Evolutionary conservation across 2,329 filamentous ascomycete species (phyloP).

Genomic region (Leptographium radiaticola): DNA sequence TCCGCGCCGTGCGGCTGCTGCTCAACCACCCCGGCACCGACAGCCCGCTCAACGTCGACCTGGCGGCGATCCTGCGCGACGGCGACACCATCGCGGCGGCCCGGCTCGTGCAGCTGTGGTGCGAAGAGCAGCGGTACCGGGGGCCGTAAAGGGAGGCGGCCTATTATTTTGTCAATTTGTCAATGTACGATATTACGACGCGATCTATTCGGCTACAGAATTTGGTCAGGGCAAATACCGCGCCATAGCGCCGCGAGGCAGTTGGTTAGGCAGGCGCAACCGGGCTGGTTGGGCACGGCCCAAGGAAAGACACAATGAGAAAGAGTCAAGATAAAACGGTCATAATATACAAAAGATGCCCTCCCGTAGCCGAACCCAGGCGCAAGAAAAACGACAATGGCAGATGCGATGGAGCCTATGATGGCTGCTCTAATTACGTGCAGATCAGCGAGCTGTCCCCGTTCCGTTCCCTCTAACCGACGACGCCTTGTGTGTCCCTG

Average conservation of each 20-base stretch:
- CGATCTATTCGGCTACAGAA: too few relatives aligned
- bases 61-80: constrained; percentile 54
- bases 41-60: constrained; percentile 66
- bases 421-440: neutral
- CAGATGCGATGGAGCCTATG: neutral
- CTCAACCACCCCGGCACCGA: constrained; percentile 57
- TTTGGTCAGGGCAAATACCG: too few relatives aligned
- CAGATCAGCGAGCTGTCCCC: neutral
- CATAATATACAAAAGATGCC: constrained; percentile 9
- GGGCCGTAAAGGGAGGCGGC: constrained; percentile 14
- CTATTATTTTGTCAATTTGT: too few relatives aligned
- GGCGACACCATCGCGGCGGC: constrained; percentile 58
- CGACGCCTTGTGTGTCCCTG: neutral
- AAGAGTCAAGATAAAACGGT: neutral
- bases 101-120: constrained; percentile 60
- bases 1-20: constrained; percentile 61
- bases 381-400: neutral
- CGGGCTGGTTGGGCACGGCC: too few relatives aligned
- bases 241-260: too few relatives aligned
- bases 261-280: too few relatives aligned
- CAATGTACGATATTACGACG: neutral
- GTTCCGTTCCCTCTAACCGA: neutral
- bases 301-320: neutral
- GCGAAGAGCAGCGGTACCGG: constrained; percentile 36
- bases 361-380: constrained; percentile 6